These are phyloP conservation scores for Meira miltonrushii DNA, from an alignment of 1,284 basidiomycete genomes.

Conservation along the genomic window DNA sequence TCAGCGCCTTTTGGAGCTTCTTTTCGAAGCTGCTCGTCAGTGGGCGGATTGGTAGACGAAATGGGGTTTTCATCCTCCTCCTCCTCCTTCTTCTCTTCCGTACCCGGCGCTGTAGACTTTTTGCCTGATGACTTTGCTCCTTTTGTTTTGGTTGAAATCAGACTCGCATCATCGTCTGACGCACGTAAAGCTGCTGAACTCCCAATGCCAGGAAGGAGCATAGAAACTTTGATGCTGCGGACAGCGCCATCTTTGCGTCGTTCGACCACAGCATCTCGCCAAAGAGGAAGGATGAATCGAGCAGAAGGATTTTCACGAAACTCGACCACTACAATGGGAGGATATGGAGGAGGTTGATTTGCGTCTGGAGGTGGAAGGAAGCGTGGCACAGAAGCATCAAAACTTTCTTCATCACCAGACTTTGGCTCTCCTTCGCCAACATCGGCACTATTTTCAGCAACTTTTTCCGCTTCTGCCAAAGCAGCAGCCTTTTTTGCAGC, in stretches of 20 bases:
- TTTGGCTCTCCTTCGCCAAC: neutral
- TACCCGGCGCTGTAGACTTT: neutral
- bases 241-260: neutral
- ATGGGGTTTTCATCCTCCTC: neutral
- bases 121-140: neutral
- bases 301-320: conserved; percentile 48
- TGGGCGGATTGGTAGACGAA: neutral
- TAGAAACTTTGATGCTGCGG: conserved; percentile 5
- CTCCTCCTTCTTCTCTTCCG: conserved; percentile 4
- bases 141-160: neutral
- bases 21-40: neutral
- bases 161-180: neutral
- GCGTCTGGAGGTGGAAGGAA: neutral
- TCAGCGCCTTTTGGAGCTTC: conserved; percentile 7
- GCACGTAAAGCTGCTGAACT: neutral
- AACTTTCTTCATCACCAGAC: neutral
- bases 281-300: conserved; percentile 46
- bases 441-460: neutral
- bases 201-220: conserved; percentile 6
- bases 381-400: conserved; percentile 1
- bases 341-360: conserved; percentile 13
- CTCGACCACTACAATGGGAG: conserved; percentile 48
- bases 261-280: conserved; percentile 25
- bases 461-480: neutral
- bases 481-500: neutral